Percentiles rank a stretch among this genome's conserved stretches.
Conservation (phyloP, 2,329 filamentous ascomycete genomes). For the Xylaria sp. region DNA sequence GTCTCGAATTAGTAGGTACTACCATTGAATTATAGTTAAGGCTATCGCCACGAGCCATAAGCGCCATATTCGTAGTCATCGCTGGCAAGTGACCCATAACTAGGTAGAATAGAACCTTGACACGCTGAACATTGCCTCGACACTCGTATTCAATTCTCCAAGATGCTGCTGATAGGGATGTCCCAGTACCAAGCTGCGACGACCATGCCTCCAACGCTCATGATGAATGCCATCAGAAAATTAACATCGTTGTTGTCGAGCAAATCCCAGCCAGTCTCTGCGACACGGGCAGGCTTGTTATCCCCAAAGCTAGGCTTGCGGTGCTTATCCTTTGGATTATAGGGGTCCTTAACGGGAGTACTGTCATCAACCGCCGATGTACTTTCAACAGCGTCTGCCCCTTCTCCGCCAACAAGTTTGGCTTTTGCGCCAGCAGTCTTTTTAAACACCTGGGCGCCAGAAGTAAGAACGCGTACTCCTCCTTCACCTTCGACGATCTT, state of each 20-base stretch:
- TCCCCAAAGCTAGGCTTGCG: constrained; percentile 65
- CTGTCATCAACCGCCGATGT: constrained; percentile 53
- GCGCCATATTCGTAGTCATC: neutral
- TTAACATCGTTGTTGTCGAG: constrained; percentile 98
- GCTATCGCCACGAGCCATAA: constrained; percentile 2
- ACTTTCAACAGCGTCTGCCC: constrained; percentile 55
- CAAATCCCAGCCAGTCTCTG: constrained; percentile 76
- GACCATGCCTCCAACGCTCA: constrained; percentile 82
- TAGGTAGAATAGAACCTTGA: neutral
- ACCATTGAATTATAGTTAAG: neutral
- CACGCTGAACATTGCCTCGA: neutral
- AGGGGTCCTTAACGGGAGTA: constrained; percentile 55
- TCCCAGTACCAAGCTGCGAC: constrained; percentile 71
- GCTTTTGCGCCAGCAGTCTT: constrained; percentile 56
- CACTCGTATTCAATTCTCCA: constrained; percentile 43
- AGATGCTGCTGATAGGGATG: constrained; percentile 60
- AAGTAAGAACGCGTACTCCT: constrained; percentile 68
- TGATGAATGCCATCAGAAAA: constrained; percentile 84
- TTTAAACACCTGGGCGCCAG: constrained; percentile 48
- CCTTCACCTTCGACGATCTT: constrained; percentile 91
- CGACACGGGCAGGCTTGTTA: constrained; percentile 68
- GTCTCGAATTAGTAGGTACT: constrained; percentile 3
- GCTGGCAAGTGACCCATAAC: neutral
- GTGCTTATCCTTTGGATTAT: constrained; percentile 62
- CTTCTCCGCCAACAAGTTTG: constrained; percentile 57